Base-by-base conservation (phyloP, 78 protist genomes). In the Andalucia godoyi region DNA sequence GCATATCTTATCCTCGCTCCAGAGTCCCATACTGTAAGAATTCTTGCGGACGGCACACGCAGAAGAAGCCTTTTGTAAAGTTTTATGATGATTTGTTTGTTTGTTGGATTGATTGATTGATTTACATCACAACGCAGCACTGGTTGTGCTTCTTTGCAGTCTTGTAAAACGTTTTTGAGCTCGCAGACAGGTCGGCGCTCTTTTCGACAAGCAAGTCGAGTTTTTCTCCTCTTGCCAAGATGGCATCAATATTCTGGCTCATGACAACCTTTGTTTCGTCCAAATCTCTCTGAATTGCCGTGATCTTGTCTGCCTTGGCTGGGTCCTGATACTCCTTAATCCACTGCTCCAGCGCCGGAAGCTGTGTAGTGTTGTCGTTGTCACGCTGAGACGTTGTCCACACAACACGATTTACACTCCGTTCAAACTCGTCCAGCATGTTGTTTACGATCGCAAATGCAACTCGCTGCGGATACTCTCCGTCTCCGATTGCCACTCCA, bases 201-300 rank as follows among this genome's bases (percentile, higher is more conserved):
- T 2, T 17, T 7, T 67, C 52, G 5, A 70, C 67, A 7, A 72
- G 63, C 25, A 49, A n/a, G 42, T 57, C 60, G n/a, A 72, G 25
- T 25, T 72, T 57, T 46, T 72, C 68, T 4, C 77, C 77, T 1
- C 77, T 25, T 38, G 39, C 32, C 17, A 72, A 39, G 32, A 59
- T 34, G 36, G 10, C 1, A 17, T 72, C 77, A 17, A 72, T 34
- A 57, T 6, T 49, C 21, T 59, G 7, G 37, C 7, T 9, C 63
- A 77, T 43, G 15, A 77, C 23, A 1, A 37, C 21, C 40, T 68
- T 74, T 12, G 74, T 70, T 51, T 77, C 82, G 43, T 77, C 82
- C 15, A 77, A 46, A n/a, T 68, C 76, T 30, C 21, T 36, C 61
- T 70, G 63, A 21, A 77, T 62, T 32, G 38, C 27, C n/a, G 23